phyloP scores from a whole-genome alignment of 768 basidiomycete species.

The Mycena crocata region DNA sequence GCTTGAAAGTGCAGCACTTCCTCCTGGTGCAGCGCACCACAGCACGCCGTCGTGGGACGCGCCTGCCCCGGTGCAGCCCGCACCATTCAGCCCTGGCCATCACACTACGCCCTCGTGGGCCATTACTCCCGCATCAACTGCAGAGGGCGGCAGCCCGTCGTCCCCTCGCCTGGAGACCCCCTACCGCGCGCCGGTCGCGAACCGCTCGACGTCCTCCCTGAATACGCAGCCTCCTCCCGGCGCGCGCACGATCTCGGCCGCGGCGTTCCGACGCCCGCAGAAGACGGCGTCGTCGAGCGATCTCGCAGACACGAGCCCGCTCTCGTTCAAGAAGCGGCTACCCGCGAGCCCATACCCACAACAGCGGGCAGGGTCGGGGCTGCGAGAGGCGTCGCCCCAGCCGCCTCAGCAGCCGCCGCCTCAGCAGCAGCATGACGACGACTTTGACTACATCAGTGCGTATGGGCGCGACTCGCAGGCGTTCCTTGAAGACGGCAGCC shows the following conservation, averaged over 20 bases:
- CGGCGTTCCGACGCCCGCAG: conserved; percentile 74
- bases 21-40: conserved; percentile 6
- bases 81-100: conserved; percentile 18
- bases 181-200: conserved; percentile 44
- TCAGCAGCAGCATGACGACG: conserved; percentile 42
- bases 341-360: conserved; percentile 58
- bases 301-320: conserved; percentile 58
- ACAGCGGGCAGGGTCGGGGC: conserved; percentile 22
- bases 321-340: conserved; percentile 61
- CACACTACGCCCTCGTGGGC: conserved; percentile 33
- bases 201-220: conserved; percentile 48
- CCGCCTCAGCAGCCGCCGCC: conserved; percentile 28
- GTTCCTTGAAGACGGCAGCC: conserved; percentile 30
- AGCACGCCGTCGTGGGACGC: conserved; percentile 25
- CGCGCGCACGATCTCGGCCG: conserved; percentile 76
- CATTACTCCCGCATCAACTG: conserved; percentile 10
- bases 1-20: background rate
- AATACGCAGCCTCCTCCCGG: conserved; percentile 47
- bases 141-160: conserved; percentile 14
- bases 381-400: conserved; percentile 11
- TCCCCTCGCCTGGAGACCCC: conserved; percentile 37
- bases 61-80: conserved; percentile 1
- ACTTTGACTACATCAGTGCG: conserved; percentile 70
- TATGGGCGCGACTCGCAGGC: conserved; percentile 51
- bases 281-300: conserved; percentile 40